Percentiles rank a stretch among this genome's conserved stretches.
Evolutionary conservation across 2,329 filamentous ascomycete species (phyloP).

Genomic region (Claviceps maximensis): DNA sequence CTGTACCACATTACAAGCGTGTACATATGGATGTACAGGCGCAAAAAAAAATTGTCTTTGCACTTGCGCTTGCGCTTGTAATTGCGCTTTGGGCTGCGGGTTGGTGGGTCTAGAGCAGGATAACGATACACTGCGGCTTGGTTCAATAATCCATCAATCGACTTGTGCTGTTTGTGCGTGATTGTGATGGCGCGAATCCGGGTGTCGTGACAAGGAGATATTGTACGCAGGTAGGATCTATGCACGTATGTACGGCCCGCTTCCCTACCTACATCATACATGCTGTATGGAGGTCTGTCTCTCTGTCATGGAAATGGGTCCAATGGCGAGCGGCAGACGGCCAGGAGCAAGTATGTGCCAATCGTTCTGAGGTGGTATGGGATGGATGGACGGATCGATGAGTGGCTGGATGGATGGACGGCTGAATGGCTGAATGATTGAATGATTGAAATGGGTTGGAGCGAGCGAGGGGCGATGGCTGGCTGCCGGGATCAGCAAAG

Average conservation of each 20-base stretch:
- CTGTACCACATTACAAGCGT: not conserved
- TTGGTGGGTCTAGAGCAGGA: not conserved
- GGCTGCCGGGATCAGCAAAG: not conserved
- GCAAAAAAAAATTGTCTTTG: no score
- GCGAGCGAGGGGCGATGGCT: not conserved
- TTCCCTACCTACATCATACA: not conserved
- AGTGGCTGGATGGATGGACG: not conserved
- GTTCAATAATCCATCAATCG: no score
- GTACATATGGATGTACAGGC: no score
- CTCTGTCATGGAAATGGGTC: not conserved
- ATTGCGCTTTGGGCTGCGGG: not conserved
- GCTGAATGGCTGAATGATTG: not conserved
- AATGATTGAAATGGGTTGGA: not conserved
- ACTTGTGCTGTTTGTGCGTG: not conserved
- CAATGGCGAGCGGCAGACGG: not conserved
- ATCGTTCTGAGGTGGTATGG: not conserved
- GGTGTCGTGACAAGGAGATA: not conserved
- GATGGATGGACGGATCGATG: not conserved
- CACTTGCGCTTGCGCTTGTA: not conserved
- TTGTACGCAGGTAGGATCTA: not conserved
- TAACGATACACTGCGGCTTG: not conserved
- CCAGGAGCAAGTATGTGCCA: not conserved
- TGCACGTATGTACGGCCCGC: not conserved
- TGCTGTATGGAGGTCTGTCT: not conserved
- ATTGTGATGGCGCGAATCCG: not conserved